These are phyloP conservation scores for Ophiocordyceps camponoti-leonardi DNA, from an alignment of 2,329 filamentous ascomycete species.

Conservation along the genomic window DNA sequence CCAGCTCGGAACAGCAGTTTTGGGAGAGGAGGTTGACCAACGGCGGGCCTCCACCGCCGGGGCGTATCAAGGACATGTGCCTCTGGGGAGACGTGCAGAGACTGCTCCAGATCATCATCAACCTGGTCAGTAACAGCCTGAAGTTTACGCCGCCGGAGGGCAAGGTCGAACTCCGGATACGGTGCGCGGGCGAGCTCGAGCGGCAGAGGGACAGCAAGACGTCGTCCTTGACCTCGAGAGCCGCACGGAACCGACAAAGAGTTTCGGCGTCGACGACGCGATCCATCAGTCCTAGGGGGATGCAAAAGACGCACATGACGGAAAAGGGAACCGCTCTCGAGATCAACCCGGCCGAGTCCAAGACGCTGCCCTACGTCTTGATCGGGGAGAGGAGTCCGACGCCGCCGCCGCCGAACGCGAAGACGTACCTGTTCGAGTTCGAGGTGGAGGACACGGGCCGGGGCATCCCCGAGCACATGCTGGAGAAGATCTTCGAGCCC, in stretches of 20 bases:
- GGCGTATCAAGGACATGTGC: constrained; percentile 66
- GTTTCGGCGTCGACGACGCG: constrained; percentile 14
- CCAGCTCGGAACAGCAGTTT: constrained; percentile 3
- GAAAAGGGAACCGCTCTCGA: constrained; percentile 33
- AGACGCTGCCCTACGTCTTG: constrained; percentile 26
- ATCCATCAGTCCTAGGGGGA: constrained; percentile 17
- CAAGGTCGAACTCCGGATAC: constrained; percentile 58
- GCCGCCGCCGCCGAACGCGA: constrained; percentile 43
- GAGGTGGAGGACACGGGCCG: constrained; percentile 80
- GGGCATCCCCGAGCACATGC: constrained; percentile 63
- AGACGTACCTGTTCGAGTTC: constrained; percentile 64
- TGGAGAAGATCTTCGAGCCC: constrained; percentile 76
- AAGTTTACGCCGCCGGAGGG: constrained; percentile 77
- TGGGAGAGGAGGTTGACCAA: constrained; percentile 35
- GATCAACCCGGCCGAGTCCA: constrained; percentile 46
- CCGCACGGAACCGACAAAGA: constrained; percentile 24
- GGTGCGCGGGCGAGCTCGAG: constrained; percentile 48
- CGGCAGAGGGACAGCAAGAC: constrained; percentile 26
- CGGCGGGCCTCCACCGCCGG: constrained; percentile 45
- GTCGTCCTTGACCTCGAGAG: constrained; percentile 31
- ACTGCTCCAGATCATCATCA: constrained; percentile 85
- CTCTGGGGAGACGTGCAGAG: constrained; percentile 87
- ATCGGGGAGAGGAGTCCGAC: constrained; percentile 39
- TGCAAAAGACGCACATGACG: constrained; percentile 11
- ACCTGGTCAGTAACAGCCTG: constrained; percentile 76